Percentiles rank a stretch among this genome's conserved stretches.
Evolutionary conservation across 805 yeast genomes (phyloP).

Genomic region (Ogataea henricii): DNA sequence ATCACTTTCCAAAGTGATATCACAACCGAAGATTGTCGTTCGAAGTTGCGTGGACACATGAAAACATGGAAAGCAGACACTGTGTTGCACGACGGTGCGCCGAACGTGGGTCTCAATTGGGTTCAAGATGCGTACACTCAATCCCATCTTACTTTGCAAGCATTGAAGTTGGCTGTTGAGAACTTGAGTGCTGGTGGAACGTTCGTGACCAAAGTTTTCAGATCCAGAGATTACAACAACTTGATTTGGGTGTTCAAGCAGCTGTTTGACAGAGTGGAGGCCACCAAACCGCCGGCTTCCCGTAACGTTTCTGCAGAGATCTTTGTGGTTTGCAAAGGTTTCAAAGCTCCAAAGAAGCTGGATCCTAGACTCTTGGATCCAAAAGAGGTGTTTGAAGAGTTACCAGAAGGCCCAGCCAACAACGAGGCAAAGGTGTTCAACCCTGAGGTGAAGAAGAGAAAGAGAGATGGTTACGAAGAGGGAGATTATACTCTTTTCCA

Average conservation of each 20-base stretch:
- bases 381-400: slow-evolving; percentile 90
- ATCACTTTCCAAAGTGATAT: slow-evolving; percentile 96
- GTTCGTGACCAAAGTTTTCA: slow-evolving; percentile 93
- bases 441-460: slow-evolving; percentile 88
- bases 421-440: slow-evolving; percentile 91
- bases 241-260: slow-evolving; percentile 97
- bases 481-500: slow-evolving; percentile 80
- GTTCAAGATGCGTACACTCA: slow-evolving; percentile 99
- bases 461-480: slow-evolving; percentile 96
- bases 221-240: slow-evolving; percentile 98
- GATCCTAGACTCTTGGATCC: slow-evolving; percentile 94
- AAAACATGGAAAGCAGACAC: slow-evolving; percentile 99
- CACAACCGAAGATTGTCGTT: slow-evolving; percentile 96
- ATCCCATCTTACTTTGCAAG: slow-evolving; percentile 92
- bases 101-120: slow-evolving; percentile 99
- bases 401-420: slow-evolving; percentile 70
- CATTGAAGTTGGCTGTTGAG: slow-evolving; percentile 91
- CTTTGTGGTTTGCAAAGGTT: slow-evolving; percentile 94
- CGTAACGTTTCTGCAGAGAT: slow-evolving; percentile 99
- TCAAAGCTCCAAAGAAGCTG: slow-evolving; percentile 92
- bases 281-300: slow-evolving; percentile 98
- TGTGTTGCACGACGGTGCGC: slow-evolving; percentile 99
- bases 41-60: slow-evolving; percentile 91
- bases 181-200: slow-evolving; percentile 90
- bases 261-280: slow-evolving; percentile 93